Conservation (phyloP, 306 rosid species). For the Arachis hypogaea region DNA sequence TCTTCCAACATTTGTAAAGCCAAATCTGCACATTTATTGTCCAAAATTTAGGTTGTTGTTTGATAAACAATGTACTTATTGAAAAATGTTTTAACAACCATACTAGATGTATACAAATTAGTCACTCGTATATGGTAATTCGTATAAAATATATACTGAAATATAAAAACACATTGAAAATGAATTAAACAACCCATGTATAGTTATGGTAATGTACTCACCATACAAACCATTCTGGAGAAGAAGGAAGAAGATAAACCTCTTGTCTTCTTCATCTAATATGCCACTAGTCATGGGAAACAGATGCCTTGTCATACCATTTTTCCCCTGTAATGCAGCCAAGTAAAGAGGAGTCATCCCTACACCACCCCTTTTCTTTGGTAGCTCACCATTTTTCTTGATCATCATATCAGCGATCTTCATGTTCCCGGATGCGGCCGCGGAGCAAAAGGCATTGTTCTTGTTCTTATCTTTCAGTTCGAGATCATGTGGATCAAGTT, state of each 20-base stretch:
- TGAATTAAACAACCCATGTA: no score
- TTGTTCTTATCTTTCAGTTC: conserved; percentile 33
- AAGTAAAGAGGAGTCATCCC: conserved; percentile 43
- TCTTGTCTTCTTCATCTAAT: conserved; percentile 24
- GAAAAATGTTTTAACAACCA: no score
- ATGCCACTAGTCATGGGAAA: background rate
- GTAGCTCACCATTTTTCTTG: background rate
- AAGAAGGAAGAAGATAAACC: conserved; percentile 28
- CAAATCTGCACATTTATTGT: conserved; percentile 34
- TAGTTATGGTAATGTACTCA: conserved; percentile 14
- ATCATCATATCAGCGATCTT: conserved; percentile 30
- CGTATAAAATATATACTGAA: no score
- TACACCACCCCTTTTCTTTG: conserved; percentile 30
- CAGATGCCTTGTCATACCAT: conserved; percentile 36
- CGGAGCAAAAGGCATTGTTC: conserved; percentile 40
- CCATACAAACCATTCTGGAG: conserved; percentile 39
- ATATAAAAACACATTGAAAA: no score
- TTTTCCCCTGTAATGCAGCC: conserved; percentile 41
- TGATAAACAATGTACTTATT: no score
- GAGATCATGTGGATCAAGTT: conserved; percentile 17
- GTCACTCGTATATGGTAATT: no score
- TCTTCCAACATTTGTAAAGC: conserved; percentile 33
- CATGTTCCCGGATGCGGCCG: conserved; percentile 43
- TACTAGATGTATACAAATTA: no score
- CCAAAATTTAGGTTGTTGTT: background rate